Evolutionary conservation across 768 basidiomycete species (phyloP).

Genomic region (Tulasnella sp.): DNA sequence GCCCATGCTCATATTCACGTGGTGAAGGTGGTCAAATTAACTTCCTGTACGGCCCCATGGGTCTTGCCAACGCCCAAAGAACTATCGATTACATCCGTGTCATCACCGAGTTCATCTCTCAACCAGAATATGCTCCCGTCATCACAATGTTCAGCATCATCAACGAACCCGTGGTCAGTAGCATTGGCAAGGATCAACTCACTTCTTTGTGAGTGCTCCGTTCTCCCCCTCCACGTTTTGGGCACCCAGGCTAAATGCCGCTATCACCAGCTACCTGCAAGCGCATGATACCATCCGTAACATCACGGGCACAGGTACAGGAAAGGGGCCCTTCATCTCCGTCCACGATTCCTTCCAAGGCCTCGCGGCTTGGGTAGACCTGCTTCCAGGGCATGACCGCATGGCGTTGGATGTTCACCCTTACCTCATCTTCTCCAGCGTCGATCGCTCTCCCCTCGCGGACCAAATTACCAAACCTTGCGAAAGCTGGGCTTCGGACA

Average conservation of each 20-base stretch:
- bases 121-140: constrained; percentile 58
- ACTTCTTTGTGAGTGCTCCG: constrained; percentile 34
- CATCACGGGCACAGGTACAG: constrained; percentile 74
- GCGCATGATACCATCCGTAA: constrained; percentile 76
- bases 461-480: constrained; percentile 62
- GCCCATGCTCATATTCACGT: background rate
- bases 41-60: constrained; percentile 86
- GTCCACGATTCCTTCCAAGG: constrained; percentile 84
- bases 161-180: constrained; percentile 64
- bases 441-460: constrained; percentile 60
- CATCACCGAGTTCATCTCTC: constrained; percentile 76
- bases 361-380: constrained; percentile 60
- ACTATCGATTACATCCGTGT: constrained; percentile 84
- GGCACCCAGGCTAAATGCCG: background rate
- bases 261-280: constrained; percentile 61
- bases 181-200: constrained; percentile 35
- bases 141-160: constrained; percentile 82
- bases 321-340: constrained; percentile 80
- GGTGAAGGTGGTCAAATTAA: constrained; percentile 59
- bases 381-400: constrained; percentile 78
- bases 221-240: background rate
- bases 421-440: constrained; percentile 68
- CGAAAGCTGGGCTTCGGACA: constrained; percentile 57
- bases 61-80: constrained; percentile 88
- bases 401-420: constrained; percentile 79